Conservation (phyloP, 805 yeast genomes). For the Schwanniomyces vanrijiae region DNA sequence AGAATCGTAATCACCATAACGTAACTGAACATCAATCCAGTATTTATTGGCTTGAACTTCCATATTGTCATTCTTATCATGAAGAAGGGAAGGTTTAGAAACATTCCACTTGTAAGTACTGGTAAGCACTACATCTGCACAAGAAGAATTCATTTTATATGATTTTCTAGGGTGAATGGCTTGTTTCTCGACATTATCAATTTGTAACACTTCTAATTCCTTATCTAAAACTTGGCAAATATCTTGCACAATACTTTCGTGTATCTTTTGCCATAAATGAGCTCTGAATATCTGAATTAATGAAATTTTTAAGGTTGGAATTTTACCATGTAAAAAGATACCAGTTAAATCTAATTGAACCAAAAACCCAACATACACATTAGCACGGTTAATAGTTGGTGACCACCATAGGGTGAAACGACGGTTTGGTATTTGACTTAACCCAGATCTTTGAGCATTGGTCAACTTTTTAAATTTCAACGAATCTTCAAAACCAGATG, state of each 20-base stretch:
- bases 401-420: constrained; percentile 99
- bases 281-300: constrained; percentile 95
- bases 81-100: constrained; percentile 74
- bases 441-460: constrained; percentile 95
- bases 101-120: constrained; percentile 83
- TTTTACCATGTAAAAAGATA: constrained; percentile 94
- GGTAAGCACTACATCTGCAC: constrained; percentile 83
- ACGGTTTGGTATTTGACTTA: constrained; percentile 96
- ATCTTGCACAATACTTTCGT: constrained; percentile 92
- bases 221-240: constrained; percentile 88
- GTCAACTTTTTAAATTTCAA: constrained; percentile 92
- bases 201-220: constrained; percentile 77
- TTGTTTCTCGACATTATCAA: constrained; percentile 84
- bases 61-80: constrained; percentile 66
- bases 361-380: constrained; percentile 94
- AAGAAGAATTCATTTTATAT: constrained; percentile 93
- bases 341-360: constrained; percentile 97
- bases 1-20: constrained; percentile 97
- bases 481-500: constrained; percentile 95
- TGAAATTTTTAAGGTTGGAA: constrained; percentile 94
- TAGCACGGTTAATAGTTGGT: constrained; percentile 96
- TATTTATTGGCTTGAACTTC: constrained; percentile 66
- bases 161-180: constrained; percentile 97
- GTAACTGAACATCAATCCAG: constrained; percentile 93
- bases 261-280: constrained; percentile 98